phyloP scores from a whole-genome alignment of 2,329 filamentous ascomycete species.

The Ascochyta lentis region DNA sequence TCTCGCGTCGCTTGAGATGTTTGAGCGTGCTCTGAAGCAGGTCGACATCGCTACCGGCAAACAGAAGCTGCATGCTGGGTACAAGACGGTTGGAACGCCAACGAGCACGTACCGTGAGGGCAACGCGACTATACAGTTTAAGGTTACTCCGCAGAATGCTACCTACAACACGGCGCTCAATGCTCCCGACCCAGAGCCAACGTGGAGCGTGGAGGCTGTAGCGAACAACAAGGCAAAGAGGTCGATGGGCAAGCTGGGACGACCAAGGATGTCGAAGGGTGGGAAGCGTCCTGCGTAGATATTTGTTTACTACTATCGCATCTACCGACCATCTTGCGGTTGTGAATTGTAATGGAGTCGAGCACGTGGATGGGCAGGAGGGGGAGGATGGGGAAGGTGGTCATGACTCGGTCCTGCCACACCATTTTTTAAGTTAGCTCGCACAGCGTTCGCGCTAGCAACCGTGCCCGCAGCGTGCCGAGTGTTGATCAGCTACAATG shows the following conservation, averaged over 20 bases:
- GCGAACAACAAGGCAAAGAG: conserved; percentile 28
- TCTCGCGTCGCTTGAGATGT: conserved; percentile 56
- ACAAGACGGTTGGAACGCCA: conserved; percentile 44
- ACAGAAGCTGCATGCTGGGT: conserved; percentile 29
- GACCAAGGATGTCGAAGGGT: conserved; percentile 24
- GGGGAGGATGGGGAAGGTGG: not conserved
- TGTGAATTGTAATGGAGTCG: not conserved
- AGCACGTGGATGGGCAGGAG: not conserved
- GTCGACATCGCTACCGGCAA: conserved; percentile 60
- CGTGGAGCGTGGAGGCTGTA: conserved; percentile 29
- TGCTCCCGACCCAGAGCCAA: conserved; percentile 49
- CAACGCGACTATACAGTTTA: conserved; percentile 55
- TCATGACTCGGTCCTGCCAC: conserved; percentile 8
- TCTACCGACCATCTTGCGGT: no score
- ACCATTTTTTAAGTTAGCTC: conserved; percentile 13
- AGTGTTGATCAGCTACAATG: conserved; percentile 1
- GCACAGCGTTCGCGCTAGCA: conserved; percentile 19
- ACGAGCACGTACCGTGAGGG: conserved; percentile 53
- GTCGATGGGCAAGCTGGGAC: conserved; percentile 21
- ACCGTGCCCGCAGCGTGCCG: not conserved
- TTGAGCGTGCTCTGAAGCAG: conserved; percentile 57
- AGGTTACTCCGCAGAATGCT: conserved; percentile 51
- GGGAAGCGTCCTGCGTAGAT: conserved; percentile 19
- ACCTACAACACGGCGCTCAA: conserved; percentile 58
- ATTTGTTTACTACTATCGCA: no score